Base-by-base conservation (phyloP, 495 filamentous ascomycete genomes). In the Cercophora newfieldiana region DNA sequence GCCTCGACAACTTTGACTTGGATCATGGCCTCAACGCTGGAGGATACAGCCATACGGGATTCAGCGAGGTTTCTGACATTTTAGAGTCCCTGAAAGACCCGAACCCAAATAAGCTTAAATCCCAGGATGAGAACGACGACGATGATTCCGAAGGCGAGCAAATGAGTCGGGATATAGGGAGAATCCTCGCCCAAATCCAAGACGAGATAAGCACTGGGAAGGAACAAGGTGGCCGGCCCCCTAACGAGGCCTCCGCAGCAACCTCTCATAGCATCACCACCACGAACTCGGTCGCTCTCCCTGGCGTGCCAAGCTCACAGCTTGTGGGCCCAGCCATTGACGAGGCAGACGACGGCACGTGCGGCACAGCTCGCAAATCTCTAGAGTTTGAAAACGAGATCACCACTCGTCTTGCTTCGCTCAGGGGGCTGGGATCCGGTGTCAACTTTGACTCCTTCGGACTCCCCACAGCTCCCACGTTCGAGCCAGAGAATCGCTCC, bases 401-500 rank as follows among this genome's bases (percentile, higher is more conserved):
- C 59, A 66, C 75, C 12, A 68, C 72, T 3, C 80, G 79, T 48
- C 72, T 82, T 61, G 76, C 78, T 3, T 77, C 79, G 0, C 78
- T 82, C 25, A 66, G 69, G 12, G 72, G 78, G 8, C 63, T 76
- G 4, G 69, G 72, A 2, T 44, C 71, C 31, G 49, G 29, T 61
- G 59, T 67, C n/a, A 72, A 69, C 29, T 62, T 73, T 6, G 74
- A 80, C 65, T 47, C 75, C 10, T 74, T 84, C 12, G 78, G 77
- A 10, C 78, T 88, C 2, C 87, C 87, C 28, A 77, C 81, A 0
- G 85, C 78, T 1, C 87, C 87, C 1, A 84, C 83, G 10, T 85
- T 84, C 67, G 69, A 69, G 18, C 85, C 84, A 0, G 56, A 75
- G 0, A 76, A 78, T 47, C 75, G 79, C 33, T 70, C 81, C 22